Conservation (phyloP, 345 rosid genomes). For the Eucalyptus fibrosa region DNA sequence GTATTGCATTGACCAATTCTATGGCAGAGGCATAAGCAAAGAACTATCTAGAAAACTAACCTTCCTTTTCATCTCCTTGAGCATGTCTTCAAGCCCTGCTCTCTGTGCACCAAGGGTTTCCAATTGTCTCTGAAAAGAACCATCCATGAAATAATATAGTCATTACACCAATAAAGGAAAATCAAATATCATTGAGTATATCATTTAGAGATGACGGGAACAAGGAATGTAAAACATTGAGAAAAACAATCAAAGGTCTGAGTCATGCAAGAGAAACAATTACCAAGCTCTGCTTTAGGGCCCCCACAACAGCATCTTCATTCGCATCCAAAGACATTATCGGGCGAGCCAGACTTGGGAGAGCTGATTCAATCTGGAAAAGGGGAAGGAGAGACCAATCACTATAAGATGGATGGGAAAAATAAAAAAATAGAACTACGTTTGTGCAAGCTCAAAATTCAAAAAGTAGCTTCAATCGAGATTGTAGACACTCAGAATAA, state of each 20-base stretch:
- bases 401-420: not conserved
- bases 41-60: conserved; percentile 10
- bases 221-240: not conserved
- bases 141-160: not conserved
- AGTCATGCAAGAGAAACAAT: not conserved
- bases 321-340: conserved; percentile 95
- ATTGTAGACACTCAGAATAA: not conserved
- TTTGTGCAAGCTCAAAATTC: not conserved
- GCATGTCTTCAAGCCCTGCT: conserved; percentile 99
- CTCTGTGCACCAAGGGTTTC: conserved; percentile 95
- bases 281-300: conserved; percentile 94
- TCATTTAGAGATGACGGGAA: not conserved
- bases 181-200: not conserved
- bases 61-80: conserved; percentile 98
- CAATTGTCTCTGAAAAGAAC: conserved; percentile 70
- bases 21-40: not conserved
- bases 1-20: not conserved
- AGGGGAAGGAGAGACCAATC: not conserved
- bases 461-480: not conserved
- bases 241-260: not conserved
- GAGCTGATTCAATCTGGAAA: conserved; percentile 79
- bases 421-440: not conserved
- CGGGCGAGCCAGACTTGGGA: conserved; percentile 86
- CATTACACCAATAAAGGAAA: not conserved
- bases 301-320: conserved; percentile 93